Evolutionary conservation across 2,329 filamentous ascomycete species (phyloP).

Genomic region (Trichophyton equinum): DNA sequence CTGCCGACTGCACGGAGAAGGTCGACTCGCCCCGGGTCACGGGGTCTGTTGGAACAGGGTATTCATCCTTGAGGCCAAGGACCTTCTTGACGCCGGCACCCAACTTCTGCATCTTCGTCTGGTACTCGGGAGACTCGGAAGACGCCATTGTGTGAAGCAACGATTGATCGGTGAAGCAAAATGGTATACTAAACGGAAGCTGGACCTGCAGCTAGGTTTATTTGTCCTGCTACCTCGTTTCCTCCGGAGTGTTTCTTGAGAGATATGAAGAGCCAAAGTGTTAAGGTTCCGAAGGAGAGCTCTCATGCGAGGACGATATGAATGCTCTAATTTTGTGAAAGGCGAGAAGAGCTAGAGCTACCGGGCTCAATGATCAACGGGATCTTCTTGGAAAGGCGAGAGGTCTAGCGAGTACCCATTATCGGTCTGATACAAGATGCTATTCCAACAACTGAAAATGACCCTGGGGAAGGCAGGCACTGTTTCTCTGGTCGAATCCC

Average conservation of each 20-base stretch:
- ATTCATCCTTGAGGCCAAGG: slow-evolving; percentile 69
- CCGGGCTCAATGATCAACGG: not conserved
- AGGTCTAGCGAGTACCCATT: slow-evolving; percentile 1
- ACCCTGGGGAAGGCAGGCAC: not conserved
- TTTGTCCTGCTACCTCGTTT: not conserved
- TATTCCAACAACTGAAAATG: slow-evolving; percentile 6
- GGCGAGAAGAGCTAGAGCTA: not conserved
- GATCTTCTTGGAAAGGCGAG: not conserved
- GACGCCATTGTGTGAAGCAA: slow-evolving; percentile 21
- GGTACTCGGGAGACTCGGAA: slow-evolving; percentile 26
- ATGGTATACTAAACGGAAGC: not conserved
- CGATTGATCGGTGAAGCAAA: not conserved
- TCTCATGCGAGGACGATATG: not conserved
- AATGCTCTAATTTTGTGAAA: not conserved
- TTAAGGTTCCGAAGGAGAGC: not conserved
- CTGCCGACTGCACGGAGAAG: slow-evolving; percentile 58
- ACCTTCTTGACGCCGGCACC: slow-evolving; percentile 65
- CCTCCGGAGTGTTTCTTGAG: not conserved
- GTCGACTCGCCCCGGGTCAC: slow-evolving; percentile 67
- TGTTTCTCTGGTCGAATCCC: not conserved
- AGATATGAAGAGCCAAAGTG: not conserved
- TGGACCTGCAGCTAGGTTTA: not conserved
- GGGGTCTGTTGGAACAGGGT: slow-evolving; percentile 44
- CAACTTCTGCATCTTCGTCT: slow-evolving; percentile 34
- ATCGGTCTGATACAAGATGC: not conserved